Percentiles rank a stretch among this genome's conserved stretches.
Conservation (phyloP, 305 asterid species). For the Fraxinus floribunda region DNA sequence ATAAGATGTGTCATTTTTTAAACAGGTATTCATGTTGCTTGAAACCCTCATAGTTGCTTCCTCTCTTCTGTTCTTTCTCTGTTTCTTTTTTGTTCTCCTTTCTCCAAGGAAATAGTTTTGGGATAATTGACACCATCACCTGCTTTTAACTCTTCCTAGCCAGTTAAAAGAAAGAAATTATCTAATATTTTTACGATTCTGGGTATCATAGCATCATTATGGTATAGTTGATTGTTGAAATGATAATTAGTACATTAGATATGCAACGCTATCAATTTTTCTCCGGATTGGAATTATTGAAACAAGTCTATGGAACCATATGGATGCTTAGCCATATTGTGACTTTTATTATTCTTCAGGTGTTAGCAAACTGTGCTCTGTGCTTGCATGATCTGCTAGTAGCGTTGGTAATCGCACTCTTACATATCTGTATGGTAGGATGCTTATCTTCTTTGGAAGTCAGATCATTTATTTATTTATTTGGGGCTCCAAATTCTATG, state of each 20-base stretch:
- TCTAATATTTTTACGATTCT: neutral
- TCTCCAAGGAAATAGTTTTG: slow-evolving; percentile 10
- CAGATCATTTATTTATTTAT: neutral
- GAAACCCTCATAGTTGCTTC: slow-evolving; percentile 10
- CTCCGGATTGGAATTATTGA: neutral
- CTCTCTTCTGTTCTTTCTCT: neutral
- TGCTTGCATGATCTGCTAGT: slow-evolving; percentile 11
- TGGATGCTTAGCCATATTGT: neutral
- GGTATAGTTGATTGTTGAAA: neutral
- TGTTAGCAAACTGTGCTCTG: neutral
- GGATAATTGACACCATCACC: neutral
- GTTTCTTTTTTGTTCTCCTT: neutral
- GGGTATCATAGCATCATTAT: neutral
- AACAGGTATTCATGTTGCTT: slow-evolving; percentile 5
- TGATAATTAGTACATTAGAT: neutral
- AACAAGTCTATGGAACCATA: neutral
- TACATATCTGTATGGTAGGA: neutral
- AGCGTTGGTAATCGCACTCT: neutral
- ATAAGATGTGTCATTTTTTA: neutral
- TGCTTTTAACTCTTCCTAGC: slow-evolving; percentile 6
- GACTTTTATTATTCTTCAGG: neutral
- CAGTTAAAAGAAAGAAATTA: neutral
- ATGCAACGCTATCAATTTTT: neutral
- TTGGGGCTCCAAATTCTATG: slow-evolving; percentile 7
- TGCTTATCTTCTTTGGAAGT: slow-evolving; percentile 1